These are phyloP conservation scores for Cymodocea nodosa DNA, from an alignment of 116 monocot species.

Conservation along the genomic window DNA sequence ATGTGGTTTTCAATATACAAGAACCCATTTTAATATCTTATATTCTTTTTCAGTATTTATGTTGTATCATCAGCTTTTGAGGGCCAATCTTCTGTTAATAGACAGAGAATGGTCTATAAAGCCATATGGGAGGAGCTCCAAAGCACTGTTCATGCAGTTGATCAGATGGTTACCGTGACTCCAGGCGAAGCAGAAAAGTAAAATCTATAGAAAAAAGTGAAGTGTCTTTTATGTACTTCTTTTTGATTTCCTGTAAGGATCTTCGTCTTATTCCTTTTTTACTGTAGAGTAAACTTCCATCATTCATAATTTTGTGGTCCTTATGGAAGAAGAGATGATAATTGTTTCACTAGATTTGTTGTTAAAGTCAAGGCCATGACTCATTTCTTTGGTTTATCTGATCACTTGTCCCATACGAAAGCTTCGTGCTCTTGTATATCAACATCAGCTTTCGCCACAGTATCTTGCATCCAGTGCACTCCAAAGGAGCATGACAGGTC, in stretches of 20 bases:
- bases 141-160: conserved; percentile 89
- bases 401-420: too few species aligned
- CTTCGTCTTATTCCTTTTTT: neutral
- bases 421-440: neutral
- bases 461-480: neutral
- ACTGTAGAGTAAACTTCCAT: neutral
- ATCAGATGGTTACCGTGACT: conserved; percentile 56
- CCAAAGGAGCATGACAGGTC: neutral
- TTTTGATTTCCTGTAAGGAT: neutral
- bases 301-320: neutral
- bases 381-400: neutral
- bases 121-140: conserved; percentile 97
- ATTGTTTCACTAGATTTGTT: neutral
- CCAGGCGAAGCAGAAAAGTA: conserved; percentile 45
- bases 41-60: conserved; percentile 44
- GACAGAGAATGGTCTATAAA: conserved; percentile 99
- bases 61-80: conserved; percentile 79
- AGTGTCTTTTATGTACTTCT: neutral
- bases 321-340: neutral
- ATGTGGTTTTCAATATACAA: too few species aligned
- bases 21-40: neutral
- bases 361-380: neutral
- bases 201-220: neutral
- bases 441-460: neutral
- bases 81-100: conserved; percentile 77